Evolutionary conservation across 805 yeast species (phyloP).

Genomic region (Danielozyma ontarioensis): DNA sequence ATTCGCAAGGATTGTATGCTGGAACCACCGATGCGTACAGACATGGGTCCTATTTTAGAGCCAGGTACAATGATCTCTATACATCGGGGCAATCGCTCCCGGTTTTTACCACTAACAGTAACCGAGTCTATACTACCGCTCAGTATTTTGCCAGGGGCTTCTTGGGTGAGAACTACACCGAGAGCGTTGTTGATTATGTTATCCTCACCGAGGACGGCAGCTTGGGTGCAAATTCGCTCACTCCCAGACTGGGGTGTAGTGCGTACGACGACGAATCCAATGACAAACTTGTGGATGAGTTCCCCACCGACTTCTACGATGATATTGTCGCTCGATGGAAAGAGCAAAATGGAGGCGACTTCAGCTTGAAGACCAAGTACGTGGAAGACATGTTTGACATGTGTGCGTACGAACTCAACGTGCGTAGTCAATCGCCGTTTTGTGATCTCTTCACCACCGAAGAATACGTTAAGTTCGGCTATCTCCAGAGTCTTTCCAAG

Average conservation of each 20-base stretch:
- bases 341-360: conserved; percentile 7
- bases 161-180: conserved; percentile 15
- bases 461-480: conserved; percentile 7
- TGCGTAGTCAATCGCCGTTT: conserved; percentile 8
- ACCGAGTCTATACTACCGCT: conserved; percentile 16
- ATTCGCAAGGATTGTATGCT: conserved; percentile 16
- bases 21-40: conserved; percentile 18
- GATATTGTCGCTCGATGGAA: conserved; percentile 12
- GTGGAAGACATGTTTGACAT: conserved; percentile 6
- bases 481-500: conserved; percentile 6
- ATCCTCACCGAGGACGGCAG: conserved; percentile 11
- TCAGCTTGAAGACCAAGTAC: conserved; percentile 6
- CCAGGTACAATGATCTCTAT: conserved; percentile 15
- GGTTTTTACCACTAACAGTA: conserved; percentile 18
- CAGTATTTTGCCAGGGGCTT: conserved; percentile 19
- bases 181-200: conserved; percentile 1
- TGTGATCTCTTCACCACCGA: conserved; percentile 10
- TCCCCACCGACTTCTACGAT: conserved; percentile 14
- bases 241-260: conserved; percentile 10
- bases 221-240: conserved; percentile 19
- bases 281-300: conserved; percentile 11
- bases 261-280: conserved; percentile 11
- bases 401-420: conserved; percentile 12
- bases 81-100: conserved; percentile 7
- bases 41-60: conserved; percentile 17